Percentiles rank a stretch among this genome's conserved stretches.
Evolutionary conservation across 1,284 basidiomycete species (phyloP).

Genomic region (Malassezia dermatis): DNA sequence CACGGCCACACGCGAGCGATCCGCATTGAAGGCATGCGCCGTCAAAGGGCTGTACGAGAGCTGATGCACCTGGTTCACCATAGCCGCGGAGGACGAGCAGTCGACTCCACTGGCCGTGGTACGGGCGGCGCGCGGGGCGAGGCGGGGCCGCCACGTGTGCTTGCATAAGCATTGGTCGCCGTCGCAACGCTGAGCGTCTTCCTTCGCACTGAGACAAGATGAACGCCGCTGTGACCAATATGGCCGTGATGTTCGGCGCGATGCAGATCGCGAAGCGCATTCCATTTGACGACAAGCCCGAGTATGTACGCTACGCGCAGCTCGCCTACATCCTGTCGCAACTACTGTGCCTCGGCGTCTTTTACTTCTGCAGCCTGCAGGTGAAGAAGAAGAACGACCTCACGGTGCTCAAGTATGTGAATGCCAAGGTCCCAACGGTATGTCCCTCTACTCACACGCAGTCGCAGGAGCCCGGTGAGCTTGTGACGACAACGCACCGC

Average conservation of each 20-base stretch:
- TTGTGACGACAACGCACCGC: conserved; percentile 79
- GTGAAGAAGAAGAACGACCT: conserved; percentile 90
- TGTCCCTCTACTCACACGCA: not conserved
- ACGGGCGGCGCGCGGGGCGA: not conserved
- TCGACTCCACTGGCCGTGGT: conserved; percentile 18
- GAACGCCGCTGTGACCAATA: conserved; percentile 18
- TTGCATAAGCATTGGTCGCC: not conserved
- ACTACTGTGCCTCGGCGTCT: conserved; percentile 59
- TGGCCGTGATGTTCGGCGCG: conserved; percentile 36
- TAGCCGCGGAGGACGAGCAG: conserved; percentile 34
- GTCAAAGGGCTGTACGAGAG: conserved; percentile 75
- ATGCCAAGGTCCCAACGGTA: conserved; percentile 49
- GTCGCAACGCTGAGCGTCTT: not conserved
- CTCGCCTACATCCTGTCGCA: conserved; percentile 71
- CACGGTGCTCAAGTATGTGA: conserved; percentile 79
- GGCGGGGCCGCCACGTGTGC: conserved; percentile 3
- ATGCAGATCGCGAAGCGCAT: conserved; percentile 70
- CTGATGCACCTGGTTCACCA: conserved; percentile 50
- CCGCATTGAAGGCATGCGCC: conserved; percentile 81
- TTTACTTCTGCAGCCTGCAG: conserved; percentile 60
- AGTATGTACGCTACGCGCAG: conserved; percentile 70
- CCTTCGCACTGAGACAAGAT: not conserved
- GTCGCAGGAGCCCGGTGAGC: conserved; percentile 62
- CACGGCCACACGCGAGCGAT: conserved; percentile 77
- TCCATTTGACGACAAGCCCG: conserved; percentile 72